Conservation (phyloP, 441 rosid genomes). For the Adansonia rubrostipa region DNA sequence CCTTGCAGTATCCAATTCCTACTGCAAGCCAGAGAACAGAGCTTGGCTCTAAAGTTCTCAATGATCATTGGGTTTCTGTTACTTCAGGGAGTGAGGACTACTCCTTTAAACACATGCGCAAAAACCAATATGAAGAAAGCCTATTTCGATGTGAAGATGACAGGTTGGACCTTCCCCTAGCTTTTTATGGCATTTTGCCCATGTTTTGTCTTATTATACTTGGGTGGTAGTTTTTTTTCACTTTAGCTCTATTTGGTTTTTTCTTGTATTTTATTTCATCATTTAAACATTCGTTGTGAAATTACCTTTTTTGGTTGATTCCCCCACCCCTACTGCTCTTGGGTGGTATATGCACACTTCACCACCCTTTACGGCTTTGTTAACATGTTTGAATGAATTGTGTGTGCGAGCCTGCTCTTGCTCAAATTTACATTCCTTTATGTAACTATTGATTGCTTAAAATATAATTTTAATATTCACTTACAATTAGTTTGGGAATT, state of each 20-base stretch:
- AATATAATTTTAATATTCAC: not conserved
- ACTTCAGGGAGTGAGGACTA: conserved; percentile 99
- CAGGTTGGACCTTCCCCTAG: conserved; percentile 58
- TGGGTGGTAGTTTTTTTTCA: conserved; percentile 1
- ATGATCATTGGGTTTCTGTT: conserved; percentile 98
- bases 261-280: not conserved
- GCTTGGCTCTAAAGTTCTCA: conserved; percentile 83
- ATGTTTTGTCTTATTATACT: not conserved
- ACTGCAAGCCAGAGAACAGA: conserved; percentile 82
- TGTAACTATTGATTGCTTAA: not conserved
- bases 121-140: conserved; percentile 98
- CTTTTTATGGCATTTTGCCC: conserved; percentile 2
- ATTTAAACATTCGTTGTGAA: not conserved
- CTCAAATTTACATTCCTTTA: not conserved
- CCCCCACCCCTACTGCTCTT: too few relatives aligned
- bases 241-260: conserved; percentile 1
- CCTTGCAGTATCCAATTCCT: conserved; percentile 85
- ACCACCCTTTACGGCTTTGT: not conserved
- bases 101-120: conserved; percentile 99
- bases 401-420: not conserved
- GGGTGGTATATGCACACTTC: not conserved
- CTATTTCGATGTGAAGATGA: conserved; percentile 97
- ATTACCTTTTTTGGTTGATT: not conserved
- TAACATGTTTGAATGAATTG: not conserved
- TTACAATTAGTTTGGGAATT: conserved; percentile 31